Percentiles rank a stretch among this genome's conserved stretches.
Conservation (phyloP, 2,329 filamentous ascomycete genomes). For the Plectosphaerella sp. region DNA sequence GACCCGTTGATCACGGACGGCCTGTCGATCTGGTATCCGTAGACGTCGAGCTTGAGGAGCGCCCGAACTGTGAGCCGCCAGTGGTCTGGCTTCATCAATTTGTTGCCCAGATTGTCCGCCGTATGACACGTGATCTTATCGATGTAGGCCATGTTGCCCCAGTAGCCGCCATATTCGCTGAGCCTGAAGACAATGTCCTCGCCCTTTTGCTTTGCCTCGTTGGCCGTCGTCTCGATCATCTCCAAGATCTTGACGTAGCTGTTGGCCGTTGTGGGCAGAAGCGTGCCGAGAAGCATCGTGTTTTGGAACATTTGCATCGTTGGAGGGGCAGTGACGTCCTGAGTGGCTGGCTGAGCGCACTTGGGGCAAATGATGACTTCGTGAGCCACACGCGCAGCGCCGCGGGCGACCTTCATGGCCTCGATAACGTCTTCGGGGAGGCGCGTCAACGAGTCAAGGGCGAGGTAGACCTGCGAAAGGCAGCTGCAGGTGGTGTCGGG, state of each 20-base stretch:
- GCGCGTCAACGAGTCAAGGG: conserved; percentile 44
- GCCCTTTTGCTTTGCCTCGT: conserved; percentile 34
- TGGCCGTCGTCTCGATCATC: conserved; percentile 49
- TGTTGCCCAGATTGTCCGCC: conserved; percentile 30
- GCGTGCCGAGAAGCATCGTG: conserved; percentile 53
- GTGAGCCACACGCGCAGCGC: conserved; percentile 44
- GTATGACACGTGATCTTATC: conserved; percentile 19
- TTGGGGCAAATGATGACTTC: conserved; percentile 44
- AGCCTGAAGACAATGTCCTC: conserved; percentile 41
- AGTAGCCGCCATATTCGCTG: conserved; percentile 42
- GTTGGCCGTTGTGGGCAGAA: conserved; percentile 54
- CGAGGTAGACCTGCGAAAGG: conserved; percentile 43
- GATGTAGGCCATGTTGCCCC: conserved; percentile 28
- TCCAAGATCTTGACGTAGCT: conserved; percentile 51
- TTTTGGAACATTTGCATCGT: conserved; percentile 51
- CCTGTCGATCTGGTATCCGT: conserved; percentile 36
- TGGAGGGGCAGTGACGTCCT: conserved; percentile 26
- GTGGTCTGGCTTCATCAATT: conserved; percentile 43
- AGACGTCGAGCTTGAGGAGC: conserved; percentile 52
- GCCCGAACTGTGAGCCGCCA: conserved; percentile 52
- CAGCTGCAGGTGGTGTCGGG: conserved; percentile 36
- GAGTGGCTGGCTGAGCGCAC: conserved; percentile 37
- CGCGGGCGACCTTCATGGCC: conserved; percentile 43
- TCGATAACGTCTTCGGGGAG: conserved; percentile 38
- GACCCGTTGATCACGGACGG: background rate